Evolutionary conservation across 176 grass and related monocot genomes (phyloP), one percentile per base, ranked within the genome.

Genomic region (Ampelocalamus luodianensis): DNA sequence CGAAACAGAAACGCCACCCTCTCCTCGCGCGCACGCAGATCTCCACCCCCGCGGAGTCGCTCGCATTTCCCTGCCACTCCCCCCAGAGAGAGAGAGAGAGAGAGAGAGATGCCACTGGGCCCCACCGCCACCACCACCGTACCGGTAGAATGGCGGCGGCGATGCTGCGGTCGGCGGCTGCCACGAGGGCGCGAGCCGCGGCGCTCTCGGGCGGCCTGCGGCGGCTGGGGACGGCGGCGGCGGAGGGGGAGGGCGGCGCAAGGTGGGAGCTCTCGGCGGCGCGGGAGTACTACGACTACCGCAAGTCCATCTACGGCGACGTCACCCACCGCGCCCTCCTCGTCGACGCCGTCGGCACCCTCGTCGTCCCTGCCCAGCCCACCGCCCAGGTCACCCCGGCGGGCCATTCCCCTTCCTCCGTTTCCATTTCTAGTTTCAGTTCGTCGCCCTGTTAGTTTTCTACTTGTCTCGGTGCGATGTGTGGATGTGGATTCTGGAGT

Each of bases 271-370:
- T 97, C 82, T 68, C 74, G 63, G 94, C 79, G 72, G 85, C 85
- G 43, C 84, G 68, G 48, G 94, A 94, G 72, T 97, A 97, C 80
- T 85, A 92, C 76, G 77, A 97, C 66, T 94, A 97, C 81, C 88
- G 94, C 70, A 84, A 89, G 81, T 85, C 92, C 39, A 83, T 97
- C 59, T 97, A 97, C 79, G 91, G 91, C 18, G 85, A 97, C 55
- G 87, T 97, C 85, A 97, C 91, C 45, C 94, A 97, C 66, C 86
- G 88, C 38, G 91, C 94, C 12, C 80, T 97, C 56, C 89, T 97
- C 58, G 94, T 97, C n/a, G 89, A 97, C 49, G 91, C 94, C 65
- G 94, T 92, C 9, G 91, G 94, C 63, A 97, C 94, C 51, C 91
- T 97, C 43, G 34, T 97, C 66, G 87, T 87, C 67, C 94, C 91